Evolutionary conservation across 176 grass and related monocot genomes (phyloP), one percentile per base, ranked within the genome.

Genomic region (Panicum miliaceum): DNA sequence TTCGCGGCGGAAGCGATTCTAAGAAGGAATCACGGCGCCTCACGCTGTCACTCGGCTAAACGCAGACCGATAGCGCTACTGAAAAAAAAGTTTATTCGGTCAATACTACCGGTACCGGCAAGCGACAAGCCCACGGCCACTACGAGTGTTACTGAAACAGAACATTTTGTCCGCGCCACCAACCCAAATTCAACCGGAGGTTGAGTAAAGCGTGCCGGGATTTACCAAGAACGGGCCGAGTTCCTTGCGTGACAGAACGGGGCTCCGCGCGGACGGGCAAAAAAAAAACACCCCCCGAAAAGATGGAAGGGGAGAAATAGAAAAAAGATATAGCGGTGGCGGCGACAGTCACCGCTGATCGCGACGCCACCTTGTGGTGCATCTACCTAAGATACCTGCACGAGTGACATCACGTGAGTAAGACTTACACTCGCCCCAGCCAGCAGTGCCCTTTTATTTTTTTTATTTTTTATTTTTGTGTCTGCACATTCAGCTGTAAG

Each of bases 361-460:
- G 71, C 37, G 91, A 91, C 81, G 65, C 79, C 26, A 72, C 76
- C 14, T 10, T 78, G 70, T 82, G 64, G 84, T 71, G 88, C 75
- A 71, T 90, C 84, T 87, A 91, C 91, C 94, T 96, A 93, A 91
- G 86, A 93, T 86, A 90, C 88, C 84, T 82, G 59, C 54, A 65
- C 61, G 41, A 77, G 88, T 91, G 88, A 79, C 83, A 68, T 86
- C 75, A 73, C 29, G 52, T 46, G 84, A 96, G 76, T 82, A 83
- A 32, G 91, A 84, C 92, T 61, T 29, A 70, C 84, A 60, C 76
- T 68, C 71, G 57, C 22, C 56, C 23, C 7, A 32, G 29, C 29
- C 29, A 32, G 29, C n/a, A n/a, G n/a, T n/a, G n/a, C n/a, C 29
- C 29, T 32, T 2, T 32, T 32, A 1, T 32, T 2, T 32, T 32